Evolutionary conservation across 1,139 yeast genomes (phyloP).

Genomic region (Diutina sp.): DNA sequence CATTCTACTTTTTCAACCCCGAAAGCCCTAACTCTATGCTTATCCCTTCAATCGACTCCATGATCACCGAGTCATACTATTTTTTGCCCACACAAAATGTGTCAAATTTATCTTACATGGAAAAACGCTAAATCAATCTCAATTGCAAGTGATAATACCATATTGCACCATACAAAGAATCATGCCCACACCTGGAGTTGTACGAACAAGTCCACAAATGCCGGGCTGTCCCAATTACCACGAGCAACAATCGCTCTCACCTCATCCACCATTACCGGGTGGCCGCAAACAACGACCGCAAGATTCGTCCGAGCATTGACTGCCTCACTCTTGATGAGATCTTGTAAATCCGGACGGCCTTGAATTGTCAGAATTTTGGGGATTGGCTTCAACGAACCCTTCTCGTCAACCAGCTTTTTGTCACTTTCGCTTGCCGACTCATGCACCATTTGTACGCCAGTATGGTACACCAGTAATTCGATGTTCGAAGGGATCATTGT

Average conservation of each 20-base stretch:
- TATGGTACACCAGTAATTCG: neutral
- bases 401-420: neutral
- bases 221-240: neutral
- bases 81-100: too few species aligned
- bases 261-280: neutral
- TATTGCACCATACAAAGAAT: too few species aligned
- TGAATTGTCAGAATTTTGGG: neutral
- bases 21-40: too few species aligned
- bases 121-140: too few species aligned
- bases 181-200: conserved; percentile 2
- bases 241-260: neutral
- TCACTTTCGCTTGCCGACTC: neutral
- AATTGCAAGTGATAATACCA: too few species aligned
- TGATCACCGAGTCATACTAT: too few species aligned
- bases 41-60: too few species aligned
- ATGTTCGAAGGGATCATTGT: neutral
- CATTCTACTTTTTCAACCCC: too few species aligned
- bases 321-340: neutral
- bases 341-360: neutral
- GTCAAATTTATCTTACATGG: too few species aligned
- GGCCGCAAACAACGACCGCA: neutral
- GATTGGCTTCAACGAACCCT: neutral
- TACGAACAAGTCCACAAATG: neutral
- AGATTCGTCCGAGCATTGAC: neutral
- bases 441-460: neutral